phyloP scores from a whole-genome alignment of 148 eudicot species.

The Rhododendron ferrugineum region DNA sequence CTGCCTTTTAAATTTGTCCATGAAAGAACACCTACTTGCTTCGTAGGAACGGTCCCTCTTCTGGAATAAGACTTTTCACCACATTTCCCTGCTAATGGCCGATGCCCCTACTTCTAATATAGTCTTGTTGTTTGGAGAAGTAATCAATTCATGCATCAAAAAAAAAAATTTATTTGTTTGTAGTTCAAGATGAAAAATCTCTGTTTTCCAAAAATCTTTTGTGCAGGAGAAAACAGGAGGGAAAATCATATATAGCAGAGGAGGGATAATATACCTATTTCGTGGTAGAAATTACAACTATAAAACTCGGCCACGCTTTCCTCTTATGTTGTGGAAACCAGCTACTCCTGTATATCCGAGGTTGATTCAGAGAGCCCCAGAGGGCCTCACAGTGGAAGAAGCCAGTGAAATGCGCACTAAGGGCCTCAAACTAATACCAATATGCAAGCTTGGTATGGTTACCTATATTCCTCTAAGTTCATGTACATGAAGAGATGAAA shows the following conservation, averaged over 20 bases:
- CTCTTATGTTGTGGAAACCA: constrained; percentile 97
- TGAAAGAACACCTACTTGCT: background rate
- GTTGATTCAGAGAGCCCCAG: constrained; percentile 71
- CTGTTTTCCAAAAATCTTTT: constrained; percentile 1
- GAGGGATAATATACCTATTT: constrained; percentile 78
- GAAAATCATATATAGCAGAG: constrained; percentile 63
- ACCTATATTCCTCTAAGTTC: background rate
- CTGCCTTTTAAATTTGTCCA: background rate
- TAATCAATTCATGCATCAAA: background rate
- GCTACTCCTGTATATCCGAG: constrained; percentile 80
- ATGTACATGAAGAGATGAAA: background rate
- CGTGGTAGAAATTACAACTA: constrained; percentile 94
- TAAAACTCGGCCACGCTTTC: constrained; percentile 72
- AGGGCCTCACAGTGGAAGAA: constrained; percentile 79
- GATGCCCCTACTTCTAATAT: background rate
- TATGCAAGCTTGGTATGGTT: constrained; percentile 83
- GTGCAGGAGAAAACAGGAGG: constrained; percentile 93
- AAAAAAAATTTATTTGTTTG: no score
- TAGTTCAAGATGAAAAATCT: background rate
- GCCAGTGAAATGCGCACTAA: constrained; percentile 70
- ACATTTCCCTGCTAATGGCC: background rate
- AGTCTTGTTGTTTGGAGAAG: background rate
- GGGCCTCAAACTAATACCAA: constrained; percentile 71
- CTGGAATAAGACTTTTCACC: background rate
- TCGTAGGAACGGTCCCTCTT: background rate